Conservation (phyloP, 306 rosid genomes). For the Astragalus membranaceus region DNA sequence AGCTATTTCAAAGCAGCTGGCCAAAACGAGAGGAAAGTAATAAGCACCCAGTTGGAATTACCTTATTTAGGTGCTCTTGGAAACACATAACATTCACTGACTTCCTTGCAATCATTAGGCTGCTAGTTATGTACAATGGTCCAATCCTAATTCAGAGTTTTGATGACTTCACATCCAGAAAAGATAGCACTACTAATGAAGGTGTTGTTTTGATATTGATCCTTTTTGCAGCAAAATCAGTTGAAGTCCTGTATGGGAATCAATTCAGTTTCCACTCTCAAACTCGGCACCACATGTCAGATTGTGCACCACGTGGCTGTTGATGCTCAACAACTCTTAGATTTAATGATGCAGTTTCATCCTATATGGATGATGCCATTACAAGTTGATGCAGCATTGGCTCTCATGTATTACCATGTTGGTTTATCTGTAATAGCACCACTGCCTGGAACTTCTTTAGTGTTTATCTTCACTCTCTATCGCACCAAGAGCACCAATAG, state of each 20-base stretch:
- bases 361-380: no score
- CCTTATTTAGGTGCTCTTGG: conserved; percentile 73
- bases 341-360: conserved; percentile 73
- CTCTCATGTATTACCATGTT: conserved; percentile 56
- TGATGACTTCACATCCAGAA: conserved; percentile 52
- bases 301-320: conserved; percentile 85
- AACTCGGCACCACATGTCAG: no score
- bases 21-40: conserved; percentile 61
- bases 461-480: conserved; percentile 36
- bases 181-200: conserved; percentile 44
- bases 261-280: conserved; percentile 75
- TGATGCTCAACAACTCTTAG: conserved; percentile 78
- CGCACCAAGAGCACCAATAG: conserved; percentile 41
- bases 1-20: conserved; percentile 55
- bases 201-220: conserved; percentile 50
- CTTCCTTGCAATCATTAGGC: conserved; percentile 49
- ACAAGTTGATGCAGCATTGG: conserved; percentile 51
- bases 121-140: conserved; percentile 58
- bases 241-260: conserved; percentile 56
- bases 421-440: no score
- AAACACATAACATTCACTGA: conserved; percentile 57
- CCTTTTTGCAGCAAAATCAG: conserved; percentile 53
- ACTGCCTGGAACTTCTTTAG: conserved; percentile 35
- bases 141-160: conserved; percentile 66
- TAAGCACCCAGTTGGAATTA: conserved; percentile 53